Percentiles rank a stretch among this genome's conserved stretches.
phyloP scores from a whole-genome alignment of 75 land plant species.

The Ceratopteris richardii region DNA sequence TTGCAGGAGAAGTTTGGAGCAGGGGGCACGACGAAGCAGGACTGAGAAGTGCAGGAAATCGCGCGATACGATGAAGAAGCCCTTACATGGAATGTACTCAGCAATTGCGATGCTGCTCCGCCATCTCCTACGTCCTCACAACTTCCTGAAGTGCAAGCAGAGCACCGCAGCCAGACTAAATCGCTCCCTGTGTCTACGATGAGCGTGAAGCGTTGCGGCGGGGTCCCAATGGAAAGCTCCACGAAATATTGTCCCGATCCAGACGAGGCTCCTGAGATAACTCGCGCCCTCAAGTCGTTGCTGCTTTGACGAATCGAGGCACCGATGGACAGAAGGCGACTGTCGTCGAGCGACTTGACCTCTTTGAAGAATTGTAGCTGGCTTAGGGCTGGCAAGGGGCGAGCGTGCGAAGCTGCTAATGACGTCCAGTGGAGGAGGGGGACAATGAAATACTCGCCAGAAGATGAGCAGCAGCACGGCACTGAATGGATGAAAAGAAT shows the following conservation, averaged over 20 bases:
- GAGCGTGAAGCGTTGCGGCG: slow-evolving; percentile 36
- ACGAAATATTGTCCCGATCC: slow-evolving; percentile 67
- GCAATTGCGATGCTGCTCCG: not conserved
- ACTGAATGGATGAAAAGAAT: too few species aligned
- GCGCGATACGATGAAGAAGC: slow-evolving; percentile 24
- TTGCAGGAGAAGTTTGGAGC: slow-evolving; percentile 9
- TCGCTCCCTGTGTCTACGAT: slow-evolving; percentile 68
- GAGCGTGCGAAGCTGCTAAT: too few species aligned
- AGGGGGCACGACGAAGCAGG: slow-evolving; percentile 18
- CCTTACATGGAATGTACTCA: not conserved
- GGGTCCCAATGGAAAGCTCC: slow-evolving; percentile 46
- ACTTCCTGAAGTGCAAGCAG: not conserved
- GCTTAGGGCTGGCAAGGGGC: too few species aligned
- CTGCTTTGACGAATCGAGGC: too few species aligned
- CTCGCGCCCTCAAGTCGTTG: not conserved
- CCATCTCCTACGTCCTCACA: not conserved
- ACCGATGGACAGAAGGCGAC: too few species aligned
- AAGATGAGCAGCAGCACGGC: too few species aligned
- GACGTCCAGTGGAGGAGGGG: too few species aligned
- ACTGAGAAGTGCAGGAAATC: slow-evolving; percentile 38
- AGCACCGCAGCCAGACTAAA: slow-evolving; percentile 47
- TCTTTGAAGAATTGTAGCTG: too few species aligned
- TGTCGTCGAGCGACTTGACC: too few species aligned
- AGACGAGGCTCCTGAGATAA: slow-evolving; percentile 42
- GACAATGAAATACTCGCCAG: too few species aligned